These are phyloP conservation scores for Solanum chacoense DNA, from an alignment of 305 asterid genomes.

Conservation along the genomic window DNA sequence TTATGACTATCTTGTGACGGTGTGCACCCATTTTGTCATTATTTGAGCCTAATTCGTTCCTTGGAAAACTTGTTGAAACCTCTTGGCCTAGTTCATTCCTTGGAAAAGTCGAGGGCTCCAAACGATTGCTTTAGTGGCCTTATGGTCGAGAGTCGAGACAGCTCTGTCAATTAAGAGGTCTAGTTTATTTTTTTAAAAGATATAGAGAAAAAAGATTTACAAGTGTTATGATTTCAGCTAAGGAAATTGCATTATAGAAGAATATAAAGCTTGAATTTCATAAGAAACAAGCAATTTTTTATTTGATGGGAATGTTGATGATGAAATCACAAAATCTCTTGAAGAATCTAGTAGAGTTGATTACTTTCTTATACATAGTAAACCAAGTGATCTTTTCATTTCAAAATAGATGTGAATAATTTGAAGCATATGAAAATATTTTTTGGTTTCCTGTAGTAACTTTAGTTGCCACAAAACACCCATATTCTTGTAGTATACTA, in stretches of 20 bases:
- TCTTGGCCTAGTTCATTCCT: background rate
- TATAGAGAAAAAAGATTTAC: background rate
- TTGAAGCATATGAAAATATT: background rate
- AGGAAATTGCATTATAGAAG: background rate
- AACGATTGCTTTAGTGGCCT: background rate
- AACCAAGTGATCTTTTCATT: background rate
- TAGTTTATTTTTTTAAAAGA: too few relatives aligned
- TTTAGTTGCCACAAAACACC: background rate
- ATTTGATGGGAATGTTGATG: background rate
- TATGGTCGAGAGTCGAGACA: background rate
- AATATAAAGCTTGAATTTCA: too few relatives aligned
- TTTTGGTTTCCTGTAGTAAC: background rate
- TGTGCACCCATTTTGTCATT: background rate
- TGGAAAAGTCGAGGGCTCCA: background rate
- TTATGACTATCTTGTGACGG: background rate
- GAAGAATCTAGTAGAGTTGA: background rate
- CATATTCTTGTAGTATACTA: background rate
- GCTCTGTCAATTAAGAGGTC: background rate
- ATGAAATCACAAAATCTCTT: background rate
- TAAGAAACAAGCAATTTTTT: background rate
- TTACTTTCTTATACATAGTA: background rate
- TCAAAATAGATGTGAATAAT: background rate
- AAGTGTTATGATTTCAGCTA: background rate
- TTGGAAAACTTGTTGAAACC: background rate
- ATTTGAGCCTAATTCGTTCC: background rate